Conservation (phyloP, 306 rosid genomes). For the Cucumis cinereus region DNA sequence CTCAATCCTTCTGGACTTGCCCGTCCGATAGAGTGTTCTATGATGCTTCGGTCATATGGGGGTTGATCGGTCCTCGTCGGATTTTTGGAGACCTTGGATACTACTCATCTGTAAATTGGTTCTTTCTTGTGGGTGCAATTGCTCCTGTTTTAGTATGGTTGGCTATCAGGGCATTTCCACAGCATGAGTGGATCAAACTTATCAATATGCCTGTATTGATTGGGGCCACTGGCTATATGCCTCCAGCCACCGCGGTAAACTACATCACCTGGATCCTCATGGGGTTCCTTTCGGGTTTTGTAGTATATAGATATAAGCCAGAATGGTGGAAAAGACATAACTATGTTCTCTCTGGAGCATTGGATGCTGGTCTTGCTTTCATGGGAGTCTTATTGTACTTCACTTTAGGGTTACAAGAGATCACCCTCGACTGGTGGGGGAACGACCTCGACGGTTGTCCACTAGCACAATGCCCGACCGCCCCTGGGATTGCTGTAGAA, state of each 20-base stretch:
- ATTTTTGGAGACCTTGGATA: slow-evolving; percentile 62
- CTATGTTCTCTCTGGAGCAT: slow-evolving; percentile 73
- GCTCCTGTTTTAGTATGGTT: slow-evolving; percentile 66
- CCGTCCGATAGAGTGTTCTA: slow-evolving; percentile 75
- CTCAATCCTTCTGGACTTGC: slow-evolving; percentile 74
- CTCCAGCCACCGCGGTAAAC: slow-evolving; percentile 80
- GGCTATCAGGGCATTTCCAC: slow-evolving; percentile 41
- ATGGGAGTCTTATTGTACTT: slow-evolving; percentile 82
- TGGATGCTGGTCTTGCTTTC: slow-evolving; percentile 88
- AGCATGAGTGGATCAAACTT: slow-evolving; percentile 69
- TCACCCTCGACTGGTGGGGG: slow-evolving; percentile 71
- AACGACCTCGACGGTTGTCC: slow-evolving; percentile 74
- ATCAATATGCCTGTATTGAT: slow-evolving; percentile 73
- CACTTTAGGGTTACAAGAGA: slow-evolving; percentile 38
- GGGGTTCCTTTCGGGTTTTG: slow-evolving; percentile 62
- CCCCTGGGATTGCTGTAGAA: slow-evolving; percentile 24
- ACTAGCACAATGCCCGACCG: slow-evolving; percentile 64
- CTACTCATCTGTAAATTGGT: slow-evolving; percentile 58
- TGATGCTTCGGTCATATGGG: slow-evolving; percentile 94
- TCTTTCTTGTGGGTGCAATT: slow-evolving; percentile 60
- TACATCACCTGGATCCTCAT: slow-evolving; percentile 59
- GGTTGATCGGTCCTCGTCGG: slow-evolving; percentile 66
- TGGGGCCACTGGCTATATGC: slow-evolving; percentile 67
- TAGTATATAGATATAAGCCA: slow-evolving; percentile 50
- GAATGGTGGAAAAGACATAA: slow-evolving; percentile 77